Evolutionary conservation across 2,329 filamentous ascomycete species (phyloP), one percentile per base, ranked within the genome.

Genomic region (Coniosporium tulheliwenetii): DNA sequence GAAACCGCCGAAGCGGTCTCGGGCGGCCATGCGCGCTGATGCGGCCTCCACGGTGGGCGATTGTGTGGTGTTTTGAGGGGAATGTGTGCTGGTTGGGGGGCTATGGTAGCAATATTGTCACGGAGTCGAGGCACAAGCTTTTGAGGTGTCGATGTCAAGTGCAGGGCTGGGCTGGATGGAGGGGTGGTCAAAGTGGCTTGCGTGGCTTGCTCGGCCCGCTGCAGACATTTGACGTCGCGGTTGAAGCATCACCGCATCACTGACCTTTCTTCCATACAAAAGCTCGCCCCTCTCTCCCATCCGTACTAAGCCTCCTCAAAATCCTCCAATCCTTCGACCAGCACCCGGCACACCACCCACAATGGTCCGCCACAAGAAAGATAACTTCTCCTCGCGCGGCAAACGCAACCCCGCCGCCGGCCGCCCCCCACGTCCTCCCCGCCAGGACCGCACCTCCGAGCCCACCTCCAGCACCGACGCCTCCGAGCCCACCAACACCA

Each of bases 281-380:
- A 26, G 7, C 19, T 26, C 19, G 19, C 19, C 19, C 19, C 7
- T 26, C 19, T 7, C 19, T 26, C 7, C 19, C 7, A 26, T 26
- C 19, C 7, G 4, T 26, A 26, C 19, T 26, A 26, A 26, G 19
- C 19, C 3, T 4, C 19, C 19, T 26, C 19, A 26, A 4, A 3
- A 26, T 26, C 7, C 4, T 26, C 7, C 19, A 26, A 26, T 26
- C 19, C 19, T 26, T 7, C 19, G 7, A 7, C 7, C 19, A 26
- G 19, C 19, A 26, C 19, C 7, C 7, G 4, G 4, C 3, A 26
- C 19, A 26, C 19, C 19, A 3, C 29, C 3, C 12, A 39, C 36
- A 10, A 95, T 94, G 87, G 86, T 95, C 41, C 85, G 89, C 45
- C 89, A 95, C 64, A 96, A 95, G 66, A 96, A 96, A 64, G 87